phyloP scores from a whole-genome alignment of 140 eudicot genomes.

The Oenanthe javanica region DNA sequence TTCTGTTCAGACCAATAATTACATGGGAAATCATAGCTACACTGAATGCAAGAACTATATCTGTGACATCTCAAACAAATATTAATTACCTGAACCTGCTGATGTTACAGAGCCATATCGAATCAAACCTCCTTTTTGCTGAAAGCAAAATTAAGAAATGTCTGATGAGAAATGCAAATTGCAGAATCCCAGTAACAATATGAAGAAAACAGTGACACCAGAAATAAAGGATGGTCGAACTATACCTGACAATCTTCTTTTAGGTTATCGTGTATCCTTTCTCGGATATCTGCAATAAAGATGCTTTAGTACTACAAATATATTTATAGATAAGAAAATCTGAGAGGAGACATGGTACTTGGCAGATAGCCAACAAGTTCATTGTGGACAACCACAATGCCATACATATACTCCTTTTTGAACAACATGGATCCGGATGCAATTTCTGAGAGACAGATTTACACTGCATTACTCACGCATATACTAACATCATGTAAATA shows the following conservation, averaged over 20 bases:
- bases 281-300: conserved; percentile 44
- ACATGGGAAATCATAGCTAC: neutral
- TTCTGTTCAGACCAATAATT: neutral
- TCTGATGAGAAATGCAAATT: conserved; percentile 15
- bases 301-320: conserved; percentile 1
- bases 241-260: conserved; percentile 61
- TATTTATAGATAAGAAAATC: neutral
- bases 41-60: neutral
- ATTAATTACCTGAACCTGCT: conserved; percentile 53
- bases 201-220: neutral
- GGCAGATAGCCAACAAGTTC: neutral
- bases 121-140: conserved; percentile 48
- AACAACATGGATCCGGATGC: too few relatives aligned
- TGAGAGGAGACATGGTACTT: neutral
- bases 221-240: neutral
- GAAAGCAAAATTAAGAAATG: conserved; percentile 12
- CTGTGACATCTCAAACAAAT: neutral
- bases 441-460: neutral
- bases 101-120: conserved; percentile 66
- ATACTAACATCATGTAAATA: neutral
- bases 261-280: conserved; percentile 37
- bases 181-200: neutral
- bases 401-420: neutral
- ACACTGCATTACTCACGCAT: neutral
- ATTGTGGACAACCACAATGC: neutral